Evolutionary conservation across 2,329 filamentous ascomycete genomes (phyloP), one percentile per base, ranked within the genome.

Genomic region (Pseudocercospora fijiensis): DNA sequence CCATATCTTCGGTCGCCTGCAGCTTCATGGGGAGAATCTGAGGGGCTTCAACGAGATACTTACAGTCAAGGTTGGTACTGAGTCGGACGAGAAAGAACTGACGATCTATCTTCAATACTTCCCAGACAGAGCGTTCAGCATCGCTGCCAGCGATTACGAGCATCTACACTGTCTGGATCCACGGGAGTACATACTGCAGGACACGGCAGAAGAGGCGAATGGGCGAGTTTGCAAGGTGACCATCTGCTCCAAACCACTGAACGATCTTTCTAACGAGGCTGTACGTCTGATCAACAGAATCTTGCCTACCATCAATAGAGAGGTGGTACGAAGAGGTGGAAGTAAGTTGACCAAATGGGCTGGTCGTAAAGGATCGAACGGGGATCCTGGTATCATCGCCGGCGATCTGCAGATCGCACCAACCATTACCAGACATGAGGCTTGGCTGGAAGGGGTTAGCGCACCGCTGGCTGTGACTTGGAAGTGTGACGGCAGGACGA

Each of bases 21-120:
- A 62, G 47, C 57, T 45, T n/a, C 52, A 62, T 18, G 60, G 60
- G 8, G 30, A 41, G n/a, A 45, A 30, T 16, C 51, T 47, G 7
- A 45, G 27, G 28, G 55, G 41, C n/a, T 63, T 63, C 55, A 63
- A 63, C 20, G 55, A 63, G 43, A 24, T 63, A 4, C 30, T 51
- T 4, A 55, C 61, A 5, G 26, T 57, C 20, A 58, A 55, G 9
- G 33, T 63, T 7, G 43, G 45, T 30, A 33, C 24, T 28, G 61
- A 58, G 18, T 30, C 61, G 20, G 61, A 57, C 56, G 22, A 27
- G 49, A 59, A 30, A 13, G 55, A 58, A 30, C n/a, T 58, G 9
- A 59, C 55, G 11, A 56, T 63, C 24, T 45, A 55, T 26, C 57
- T 63, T 9, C 18, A 49, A 20, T 63, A 59, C 30, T 24, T 51